Base-by-base conservation (phyloP, 371 early-diverging fungal genomes). In the Funneliformis caledonium region DNA sequence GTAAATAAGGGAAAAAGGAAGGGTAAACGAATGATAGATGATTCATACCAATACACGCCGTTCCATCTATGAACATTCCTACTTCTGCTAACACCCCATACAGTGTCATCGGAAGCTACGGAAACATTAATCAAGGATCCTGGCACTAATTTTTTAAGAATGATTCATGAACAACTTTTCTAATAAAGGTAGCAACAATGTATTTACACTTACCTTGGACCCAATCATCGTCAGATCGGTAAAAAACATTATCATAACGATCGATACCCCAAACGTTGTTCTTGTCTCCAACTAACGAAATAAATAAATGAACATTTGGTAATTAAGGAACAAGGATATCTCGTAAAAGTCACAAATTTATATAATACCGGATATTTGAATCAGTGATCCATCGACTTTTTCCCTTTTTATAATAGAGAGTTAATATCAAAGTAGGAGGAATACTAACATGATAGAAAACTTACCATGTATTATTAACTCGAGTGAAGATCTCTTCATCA, bases 101-200 rank as follows among this genome's bases (percentile, higher is more conserved):
- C 42, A 7, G 75, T 74, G 14, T 60, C 75, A 56, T 74, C 75
- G 42, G 59, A 52, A 42, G 60, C 75, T 56, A 60, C 59, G 11
- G 59, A 59, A 9, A 74, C 59, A 74, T 69, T 45, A n/a, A 8
- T 42, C 22, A 69, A 69, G 22, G 8, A 0, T 19, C 45, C 45
- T 12, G 5, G 4, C 33, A 69, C 69, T 65, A 67, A 19, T 37
- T 37, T 11, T 67, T 67, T 12, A 37, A 37, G 16, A 67, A 67
- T 37, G 12, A 14, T 6, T 65, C 14, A 31, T 31, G 26, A 16
- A 37, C 26, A 1, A 37, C 14, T 3, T 37, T 37, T 37, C 42
- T 11, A 52, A 52, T 52, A 11, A 52, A 52, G 52, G 16, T 5
- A 67, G 31, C 37, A 33, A 33, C 11, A 65, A 14, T 69, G 33